A percentile compares a stretch with the other conserved stretches of the same genome.
Conservation (phyloP, 2,329 filamentous ascomycete species). For the Chaetomium sp. region DNA sequence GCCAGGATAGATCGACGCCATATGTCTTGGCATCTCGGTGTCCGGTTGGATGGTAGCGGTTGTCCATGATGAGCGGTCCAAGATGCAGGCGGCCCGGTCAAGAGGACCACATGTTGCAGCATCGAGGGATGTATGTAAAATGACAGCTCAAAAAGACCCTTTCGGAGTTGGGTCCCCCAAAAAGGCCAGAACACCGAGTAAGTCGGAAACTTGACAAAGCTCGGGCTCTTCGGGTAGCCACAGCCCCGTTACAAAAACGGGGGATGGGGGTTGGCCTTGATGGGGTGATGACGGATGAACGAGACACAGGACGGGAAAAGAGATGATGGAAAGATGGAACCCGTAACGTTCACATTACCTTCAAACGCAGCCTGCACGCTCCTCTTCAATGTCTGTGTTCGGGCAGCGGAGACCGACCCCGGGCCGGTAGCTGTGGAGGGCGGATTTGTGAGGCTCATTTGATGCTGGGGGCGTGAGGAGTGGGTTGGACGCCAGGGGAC, state of each 20-base stretch:
- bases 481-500: slow-evolving; percentile 6
- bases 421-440: slow-evolving; percentile 54
- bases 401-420: slow-evolving; percentile 48
- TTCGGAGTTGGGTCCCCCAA: neutral
- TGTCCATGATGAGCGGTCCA: slow-evolving; percentile 18
- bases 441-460: slow-evolving; percentile 59
- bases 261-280: neutral
- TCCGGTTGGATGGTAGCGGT: slow-evolving; percentile 11
- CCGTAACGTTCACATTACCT: slow-evolving; percentile 47
- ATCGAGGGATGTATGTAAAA: neutral
- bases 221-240: slow-evolving; percentile 25
- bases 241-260: slow-evolving; percentile 9
- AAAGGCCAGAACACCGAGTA: neutral
- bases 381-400: slow-evolving; percentile 56
- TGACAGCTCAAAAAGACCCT: neutral
- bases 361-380: slow-evolving; percentile 64
- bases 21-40: slow-evolving; percentile 27
- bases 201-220: slow-evolving; percentile 12
- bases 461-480: neutral
- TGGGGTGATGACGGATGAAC: slow-evolving; percentile 8
- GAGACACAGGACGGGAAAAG: slow-evolving; percentile 27
- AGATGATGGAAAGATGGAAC: slow-evolving; percentile 20
- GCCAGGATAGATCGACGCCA: slow-evolving; percentile 21
- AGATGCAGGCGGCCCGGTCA: neutral
- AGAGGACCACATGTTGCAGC: slow-evolving; percentile 10